Base-by-base conservation (phyloP, 225 moss, liverwort and hornwort species). In the Lunularia cruciata region DNA sequence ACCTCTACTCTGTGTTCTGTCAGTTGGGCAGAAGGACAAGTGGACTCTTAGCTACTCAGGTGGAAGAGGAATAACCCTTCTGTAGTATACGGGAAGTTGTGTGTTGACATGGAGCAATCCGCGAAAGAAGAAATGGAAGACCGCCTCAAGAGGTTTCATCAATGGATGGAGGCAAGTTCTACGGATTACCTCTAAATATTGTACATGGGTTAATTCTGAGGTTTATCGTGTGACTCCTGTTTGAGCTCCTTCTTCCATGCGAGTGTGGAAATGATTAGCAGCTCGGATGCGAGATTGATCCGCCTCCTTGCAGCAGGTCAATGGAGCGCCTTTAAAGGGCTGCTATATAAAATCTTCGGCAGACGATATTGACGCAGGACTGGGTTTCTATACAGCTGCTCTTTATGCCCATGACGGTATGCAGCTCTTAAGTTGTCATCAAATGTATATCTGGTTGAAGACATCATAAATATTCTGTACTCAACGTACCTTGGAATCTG, bases 351-450 rank as follows among this genome's bases (percentile, higher is more conserved):
- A 80, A 74, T 72, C 51, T 57, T 84, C 81, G 43, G 70, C 71
- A 36, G 76, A 73, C 63, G 79, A 69, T 15, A 39, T 60, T 15
- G 73, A 78, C 67, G 73, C 81, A 60, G 90, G 95, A 15, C 75
- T 85, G 16, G 90, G 95, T 26, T 78, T 95, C 32, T 95, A 84
- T 58, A 77, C 86, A 35, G 80, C 78, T 31, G 75, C 72, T 37
- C 72, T 76, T 63, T 71, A 46, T 43, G 61, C 72, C 8, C 78
- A 59, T 51, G 89, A 86, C 86, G 78, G 75, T 60, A 3, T 19
- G 66, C 59, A 77, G 60, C 12, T 39, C 4, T 30, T 16, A 57
- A 16, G 15, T 59, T 58, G 8, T 38, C 13, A 0, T 28, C n/a
- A n/a, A n/a, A n/a, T n/a, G n/a, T n/a, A n/a, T n/a, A n/a, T n/a